phyloP scores from a whole-genome alignment of 139 green algal genomes.

The Mychonastes homosphaera region DNA sequence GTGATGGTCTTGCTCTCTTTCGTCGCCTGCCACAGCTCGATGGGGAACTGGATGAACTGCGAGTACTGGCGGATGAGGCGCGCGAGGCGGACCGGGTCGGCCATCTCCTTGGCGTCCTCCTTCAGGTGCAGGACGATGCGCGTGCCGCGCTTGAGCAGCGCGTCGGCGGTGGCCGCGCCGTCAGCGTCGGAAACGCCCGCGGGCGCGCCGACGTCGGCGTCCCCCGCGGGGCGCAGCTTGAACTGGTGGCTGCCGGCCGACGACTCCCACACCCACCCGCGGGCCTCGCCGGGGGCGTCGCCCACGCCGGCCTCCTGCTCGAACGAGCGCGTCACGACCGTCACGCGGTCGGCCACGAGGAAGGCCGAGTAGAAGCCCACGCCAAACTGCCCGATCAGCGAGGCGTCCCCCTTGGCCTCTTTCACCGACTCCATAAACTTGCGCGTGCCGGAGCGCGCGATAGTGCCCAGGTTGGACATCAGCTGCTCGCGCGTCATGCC shows the following conservation, averaged over 20 bases:
- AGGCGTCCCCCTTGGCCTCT: constrained; percentile 62
- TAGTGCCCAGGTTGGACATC: constrained; percentile 87
- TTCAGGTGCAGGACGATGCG: constrained; percentile 89
- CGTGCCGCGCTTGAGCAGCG: not conserved
- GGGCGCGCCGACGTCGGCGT: too few species aligned
- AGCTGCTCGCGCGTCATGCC: constrained; percentile 94
- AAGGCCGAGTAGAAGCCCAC: constrained; percentile 99
- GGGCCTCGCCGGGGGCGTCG: constrained; percentile 31
- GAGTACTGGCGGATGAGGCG: constrained; percentile 93
- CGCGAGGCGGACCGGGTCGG: constrained; percentile 57
- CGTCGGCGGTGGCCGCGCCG: not conserved
- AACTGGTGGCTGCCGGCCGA: constrained; percentile 72
- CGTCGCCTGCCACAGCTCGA: constrained; percentile 68
- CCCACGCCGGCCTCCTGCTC: too few species aligned
- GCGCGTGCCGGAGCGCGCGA: constrained; percentile 86
- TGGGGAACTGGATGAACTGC: constrained; percentile 98
- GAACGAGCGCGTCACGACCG: constrained; percentile 70
- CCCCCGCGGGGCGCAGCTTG: constrained; percentile 56
- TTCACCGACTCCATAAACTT: constrained; percentile 97
- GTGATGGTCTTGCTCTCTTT: constrained; percentile 53
- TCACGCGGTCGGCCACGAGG: constrained; percentile 78
- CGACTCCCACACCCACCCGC: constrained; percentile 87
- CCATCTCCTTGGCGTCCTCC: constrained; percentile 76
- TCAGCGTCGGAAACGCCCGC: not conserved
- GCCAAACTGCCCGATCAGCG: constrained; percentile 96